Evolutionary conservation across 2,329 filamentous ascomycete genomes (phyloP).

Genomic region (Ophiostoma sp.): DNA sequence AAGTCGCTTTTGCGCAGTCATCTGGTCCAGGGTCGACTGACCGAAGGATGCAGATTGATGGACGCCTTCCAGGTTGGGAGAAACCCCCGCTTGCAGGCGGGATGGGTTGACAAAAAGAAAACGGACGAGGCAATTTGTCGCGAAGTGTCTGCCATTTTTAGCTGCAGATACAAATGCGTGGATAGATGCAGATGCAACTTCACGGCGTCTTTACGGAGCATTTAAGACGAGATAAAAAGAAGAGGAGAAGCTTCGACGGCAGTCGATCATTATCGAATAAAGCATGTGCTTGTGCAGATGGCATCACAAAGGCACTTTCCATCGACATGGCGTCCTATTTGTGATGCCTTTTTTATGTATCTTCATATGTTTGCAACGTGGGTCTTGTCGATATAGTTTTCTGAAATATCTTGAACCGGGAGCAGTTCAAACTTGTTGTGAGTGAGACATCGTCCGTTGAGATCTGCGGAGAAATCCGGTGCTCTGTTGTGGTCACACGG

Average conservation of each 20-base stretch:
- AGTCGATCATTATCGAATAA: background rate
- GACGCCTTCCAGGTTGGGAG: background rate
- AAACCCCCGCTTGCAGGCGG: background rate
- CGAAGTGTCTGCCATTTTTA: background rate
- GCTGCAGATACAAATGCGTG: background rate
- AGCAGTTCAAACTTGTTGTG: background rate
- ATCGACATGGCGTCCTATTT: background rate
- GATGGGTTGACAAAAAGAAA: background rate
- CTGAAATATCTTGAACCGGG: background rate
- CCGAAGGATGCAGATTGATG: background rate
- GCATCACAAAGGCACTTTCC: background rate
- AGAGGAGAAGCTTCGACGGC: background rate
- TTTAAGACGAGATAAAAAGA: background rate
- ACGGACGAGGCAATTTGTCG: background rate
- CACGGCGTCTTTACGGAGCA: slow-evolving; percentile 6
- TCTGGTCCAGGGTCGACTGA: background rate
- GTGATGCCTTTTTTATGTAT: background rate
- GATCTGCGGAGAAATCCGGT: background rate
- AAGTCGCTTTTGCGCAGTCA: background rate
- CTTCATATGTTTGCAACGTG: background rate
- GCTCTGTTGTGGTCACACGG: background rate
- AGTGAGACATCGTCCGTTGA: background rate
- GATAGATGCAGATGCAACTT: slow-evolving; percentile 2
- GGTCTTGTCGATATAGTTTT: background rate
- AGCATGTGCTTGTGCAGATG: background rate